Conservation (phyloP, 148 eudicot species). For the Amaranthus cruentus region DNA sequence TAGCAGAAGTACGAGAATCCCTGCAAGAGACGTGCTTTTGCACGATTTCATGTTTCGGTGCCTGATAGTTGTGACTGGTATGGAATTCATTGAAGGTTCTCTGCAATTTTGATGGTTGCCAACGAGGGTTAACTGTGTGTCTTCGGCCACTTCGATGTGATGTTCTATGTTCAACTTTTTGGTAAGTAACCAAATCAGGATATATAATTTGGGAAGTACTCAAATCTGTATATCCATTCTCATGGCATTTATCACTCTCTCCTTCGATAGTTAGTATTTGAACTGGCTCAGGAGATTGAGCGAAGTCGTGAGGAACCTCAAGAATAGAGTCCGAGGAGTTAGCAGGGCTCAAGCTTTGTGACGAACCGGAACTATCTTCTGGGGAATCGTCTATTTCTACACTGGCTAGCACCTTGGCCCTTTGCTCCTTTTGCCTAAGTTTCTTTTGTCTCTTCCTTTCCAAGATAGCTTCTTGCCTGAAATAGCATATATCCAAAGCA, state of each 20-base stretch:
- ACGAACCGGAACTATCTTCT: conserved; percentile 33
- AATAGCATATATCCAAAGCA: conserved; percentile 2
- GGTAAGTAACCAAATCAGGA: conserved; percentile 28
- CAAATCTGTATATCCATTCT: conserved; percentile 32
- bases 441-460: conserved; percentile 74
- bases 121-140: conserved; percentile 30
- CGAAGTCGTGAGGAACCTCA: conserved; percentile 21
- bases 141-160: conserved; percentile 30
- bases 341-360: conserved; percentile 35
- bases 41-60: conserved; percentile 30
- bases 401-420: conserved; percentile 46
- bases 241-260: conserved; percentile 15
- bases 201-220: conserved; percentile 25
- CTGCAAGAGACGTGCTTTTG: conserved; percentile 43
- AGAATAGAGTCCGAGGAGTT: conserved; percentile 31
- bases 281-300: conserved; percentile 31
- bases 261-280: conserved; percentile 31
- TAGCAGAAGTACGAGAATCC: conserved; percentile 35
- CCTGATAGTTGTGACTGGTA: conserved; percentile 40
- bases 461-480: conserved; percentile 62
- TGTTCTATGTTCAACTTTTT: conserved; percentile 32
- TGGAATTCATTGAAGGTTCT: conserved; percentile 41
- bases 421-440: conserved; percentile 81
- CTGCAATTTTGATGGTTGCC: conserved; percentile 60
- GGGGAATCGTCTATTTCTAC: conserved; percentile 33